Percentiles rank a stretch among this genome's conserved stretches.
phyloP scores from a whole-genome alignment of 257 asterid species.

The Leptodermis oblonga region DNA sequence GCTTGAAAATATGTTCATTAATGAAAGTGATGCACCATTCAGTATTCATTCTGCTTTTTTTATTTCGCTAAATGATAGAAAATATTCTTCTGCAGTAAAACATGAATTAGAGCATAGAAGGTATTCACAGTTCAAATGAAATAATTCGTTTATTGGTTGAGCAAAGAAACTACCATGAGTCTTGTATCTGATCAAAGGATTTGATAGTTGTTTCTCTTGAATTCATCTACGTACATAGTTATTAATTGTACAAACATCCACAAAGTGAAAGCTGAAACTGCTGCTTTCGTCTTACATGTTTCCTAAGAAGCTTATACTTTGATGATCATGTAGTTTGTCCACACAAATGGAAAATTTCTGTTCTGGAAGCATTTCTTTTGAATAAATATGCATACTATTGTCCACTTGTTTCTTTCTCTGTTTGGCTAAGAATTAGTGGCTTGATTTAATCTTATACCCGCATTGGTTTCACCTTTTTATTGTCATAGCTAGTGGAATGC shows the following conservation, averaged over 20 bases:
- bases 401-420: background rate
- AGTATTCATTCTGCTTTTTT: background rate
- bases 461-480: conserved; percentile 1
- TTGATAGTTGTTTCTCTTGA: background rate
- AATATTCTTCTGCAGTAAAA: background rate
- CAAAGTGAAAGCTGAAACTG: background rate
- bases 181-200: background rate
- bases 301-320: too few relatives aligned
- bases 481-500: conserved; percentile 58
- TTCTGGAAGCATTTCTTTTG: background rate
- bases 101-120: background rate
- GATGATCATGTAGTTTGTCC: background rate
- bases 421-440: background rate
- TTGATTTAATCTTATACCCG: background rate
- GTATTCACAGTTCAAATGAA: background rate
- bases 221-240: too few relatives aligned
- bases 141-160: background rate
- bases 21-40: background rate
- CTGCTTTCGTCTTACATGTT: background rate
- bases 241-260: background rate
- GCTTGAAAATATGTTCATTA: background rate
- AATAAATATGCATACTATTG: background rate
- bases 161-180: background rate
- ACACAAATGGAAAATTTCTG: background rate
- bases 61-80: background rate